Conservation (phyloP, 768 basidiomycete genomes). For the Lactarius indigo region DNA sequence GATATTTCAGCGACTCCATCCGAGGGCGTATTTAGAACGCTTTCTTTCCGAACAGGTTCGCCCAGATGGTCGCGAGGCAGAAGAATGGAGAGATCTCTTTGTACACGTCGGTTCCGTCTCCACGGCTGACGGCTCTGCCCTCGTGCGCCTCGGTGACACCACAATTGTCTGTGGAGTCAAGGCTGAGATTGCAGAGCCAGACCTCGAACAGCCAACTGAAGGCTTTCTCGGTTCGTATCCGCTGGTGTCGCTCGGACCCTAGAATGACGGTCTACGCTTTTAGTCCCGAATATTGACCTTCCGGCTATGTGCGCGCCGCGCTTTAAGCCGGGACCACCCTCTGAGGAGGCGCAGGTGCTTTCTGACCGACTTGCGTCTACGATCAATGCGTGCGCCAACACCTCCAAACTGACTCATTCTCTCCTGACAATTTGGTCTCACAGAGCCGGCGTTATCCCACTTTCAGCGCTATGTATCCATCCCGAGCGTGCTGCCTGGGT, state of each 20-base stretch:
- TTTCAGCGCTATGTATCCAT: conserved; percentile 73
- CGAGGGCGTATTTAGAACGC: conserved; percentile 79
- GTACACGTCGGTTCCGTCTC: conserved; percentile 89
- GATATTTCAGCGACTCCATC: conserved; percentile 87
- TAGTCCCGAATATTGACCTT: conserved; percentile 90
- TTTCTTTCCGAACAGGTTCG: conserved; percentile 76
- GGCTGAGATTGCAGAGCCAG: conserved; percentile 91
- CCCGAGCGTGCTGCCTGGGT: conserved; percentile 83
- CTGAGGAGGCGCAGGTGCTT: conserved; percentile 90
- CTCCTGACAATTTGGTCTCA: conserved; percentile 3
- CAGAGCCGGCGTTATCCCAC: conserved; percentile 66
- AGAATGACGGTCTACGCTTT: conserved; percentile 30
- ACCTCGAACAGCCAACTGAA: conserved; percentile 63
- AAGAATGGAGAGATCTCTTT: conserved; percentile 68
- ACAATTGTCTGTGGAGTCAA: conserved; percentile 95
- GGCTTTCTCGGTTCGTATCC: conserved; percentile 75
- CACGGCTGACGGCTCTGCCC: conserved; percentile 89
- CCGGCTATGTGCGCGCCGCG: conserved; percentile 89
- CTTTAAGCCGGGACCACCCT: conserved; percentile 94
- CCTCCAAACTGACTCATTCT: neutral
- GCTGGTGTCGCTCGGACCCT: neutral
- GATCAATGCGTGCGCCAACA: conserved; percentile 63
- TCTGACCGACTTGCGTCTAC: conserved; percentile 75
- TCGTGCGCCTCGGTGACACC: conserved; percentile 89
- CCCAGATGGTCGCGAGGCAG: conserved; percentile 76